Base-by-base conservation (phyloP, 2,329 filamentous ascomycete genomes). In the Fusarium sp. region DNA sequence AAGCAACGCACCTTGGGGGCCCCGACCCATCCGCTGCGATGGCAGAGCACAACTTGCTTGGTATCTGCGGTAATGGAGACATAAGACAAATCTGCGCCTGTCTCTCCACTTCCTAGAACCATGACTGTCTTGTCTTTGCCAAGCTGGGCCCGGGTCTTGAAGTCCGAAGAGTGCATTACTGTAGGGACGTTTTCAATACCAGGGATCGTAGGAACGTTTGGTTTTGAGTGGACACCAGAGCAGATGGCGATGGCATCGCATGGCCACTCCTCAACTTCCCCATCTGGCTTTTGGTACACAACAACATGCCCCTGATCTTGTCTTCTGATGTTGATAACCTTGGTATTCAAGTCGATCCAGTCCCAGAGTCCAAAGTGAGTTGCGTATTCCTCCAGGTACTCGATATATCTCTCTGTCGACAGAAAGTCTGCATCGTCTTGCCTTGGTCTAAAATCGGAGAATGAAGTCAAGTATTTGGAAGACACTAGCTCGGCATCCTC, bases 401-500 rank as follows among this genome's bases (percentile, higher is more conserved):
- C 50, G 22, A 83, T 78, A 68, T 86, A 87, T 11, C 80, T 67
- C 5, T 80, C 75, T 5, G 82, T 77, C 0, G 77, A 80, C n/a
- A 86, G 74, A 65, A 87, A 87, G 73, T 86, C 85, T 4, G 80
- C 79, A 4, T 82, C 79, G 4, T 80, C 64, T 9, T 80, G 69
- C 5, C 37, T 54, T 16, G 82, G 79, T 7, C 85, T 80, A 65
- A 84, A 85, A 69, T 87, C 85, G 2, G 85, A 87, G 73, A 87
- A 87, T 7, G 82, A 79, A 0, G 85, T 87, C n/a, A 88, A 80
- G 43, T 86, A 84, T 69, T 84, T 86, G 5, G 84, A 86, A 1
- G 83, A 85, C 7, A 87, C 85, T 6, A 86, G 79, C 29, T 64
- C 65, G 4, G 65, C 65, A 27, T 67, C 65, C 6, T 67, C 65